Evolutionary conservation across 2,329 filamentous ascomycete genomes (phyloP), one percentile per base, ranked within the genome.

Genomic region (Aspergillus terreus): DNA sequence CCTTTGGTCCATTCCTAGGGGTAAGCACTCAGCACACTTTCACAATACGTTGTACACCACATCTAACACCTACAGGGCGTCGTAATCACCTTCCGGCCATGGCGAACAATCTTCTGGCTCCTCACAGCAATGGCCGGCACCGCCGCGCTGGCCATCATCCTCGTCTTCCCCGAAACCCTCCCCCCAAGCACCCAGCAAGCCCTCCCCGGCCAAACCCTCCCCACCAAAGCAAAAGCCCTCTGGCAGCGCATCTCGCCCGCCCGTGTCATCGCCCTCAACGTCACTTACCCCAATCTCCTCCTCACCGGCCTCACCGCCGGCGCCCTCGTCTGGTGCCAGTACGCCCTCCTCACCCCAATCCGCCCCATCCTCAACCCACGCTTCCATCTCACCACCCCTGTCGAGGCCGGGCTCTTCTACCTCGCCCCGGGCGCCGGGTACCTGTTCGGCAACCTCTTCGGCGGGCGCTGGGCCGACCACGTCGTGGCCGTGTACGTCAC

Each of bases 101-200:
- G 88, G 88, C 78, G 86, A 15, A 81, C 82, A 40, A 89, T 91
- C 48, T 91, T 90, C 72, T 91, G 86, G 84, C 74, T 92, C 0
- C 87, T 91, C 63, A 83, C 84, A 0, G 87, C 80, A 0, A 76
- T 90, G 5, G 84, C 84, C 0, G 86, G 80, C 2, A 63, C 80
- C 0, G 84, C 82, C 1, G 75, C 79, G 0, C 17, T 84, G 0
- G 78, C 85, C 0, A 78, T 87, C 30, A 79, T 82, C 57, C 82
- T 88, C 59, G 72, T 89, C 11, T 78, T 91, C 10, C 85, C 86
- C 0, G 87, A 92, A 65, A 92, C 87, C 0, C 86, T 88, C 46
- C 85, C 86, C 51, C 78, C 81, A 54, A 83, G 79, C 62, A 81
- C 81, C 51, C 81, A 82, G 19, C 17, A 73, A 79, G 85, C 90